Percentiles rank a stretch among this genome's conserved stretches.
These are phyloP conservation scores for Arctium minus DNA, from an alignment of 129 eudicot genomes.

Conservation along the genomic window DNA sequence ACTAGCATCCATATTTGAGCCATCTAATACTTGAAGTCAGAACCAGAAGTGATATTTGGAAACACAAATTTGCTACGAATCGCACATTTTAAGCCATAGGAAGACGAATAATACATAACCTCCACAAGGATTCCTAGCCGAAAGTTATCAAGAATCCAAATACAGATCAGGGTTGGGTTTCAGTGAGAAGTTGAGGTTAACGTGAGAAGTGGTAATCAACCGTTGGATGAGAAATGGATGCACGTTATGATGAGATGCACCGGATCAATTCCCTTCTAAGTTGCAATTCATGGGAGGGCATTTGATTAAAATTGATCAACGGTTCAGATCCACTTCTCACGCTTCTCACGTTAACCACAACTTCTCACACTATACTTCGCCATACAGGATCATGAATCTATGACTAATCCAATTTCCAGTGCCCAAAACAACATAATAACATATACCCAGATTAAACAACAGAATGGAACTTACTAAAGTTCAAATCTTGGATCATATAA, in stretches of 20 bases:
- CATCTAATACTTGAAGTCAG: not conserved
- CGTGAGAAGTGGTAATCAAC: too few species aligned
- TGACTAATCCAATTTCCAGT: not conserved
- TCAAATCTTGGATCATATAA: constrained; percentile 1
- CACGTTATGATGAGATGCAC: too few species aligned
- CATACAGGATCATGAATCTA: too few species aligned
- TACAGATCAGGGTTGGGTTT: not conserved
- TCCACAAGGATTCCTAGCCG: not conserved
- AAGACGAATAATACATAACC: not conserved
- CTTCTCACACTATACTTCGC: too few species aligned
- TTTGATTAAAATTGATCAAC: too few species aligned
- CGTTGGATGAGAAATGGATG: too few species aligned
- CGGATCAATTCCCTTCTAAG: too few species aligned
- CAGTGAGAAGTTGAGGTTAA: too few species aligned
- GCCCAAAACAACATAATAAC: not conserved
- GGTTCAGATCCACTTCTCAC: too few species aligned
- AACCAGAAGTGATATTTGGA: not conserved
- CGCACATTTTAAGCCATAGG: not conserved
- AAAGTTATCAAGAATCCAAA: not conserved
- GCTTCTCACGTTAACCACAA: too few species aligned
- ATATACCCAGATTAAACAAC: not conserved
- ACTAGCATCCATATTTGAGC: not conserved
- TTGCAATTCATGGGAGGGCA: too few species aligned
- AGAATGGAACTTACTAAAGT: not conserved
- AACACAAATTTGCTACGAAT: not conserved